Base-by-base conservation (phyloP, 495 filamentous ascomycete species). In the Astrothelium macrocarpum region DNA sequence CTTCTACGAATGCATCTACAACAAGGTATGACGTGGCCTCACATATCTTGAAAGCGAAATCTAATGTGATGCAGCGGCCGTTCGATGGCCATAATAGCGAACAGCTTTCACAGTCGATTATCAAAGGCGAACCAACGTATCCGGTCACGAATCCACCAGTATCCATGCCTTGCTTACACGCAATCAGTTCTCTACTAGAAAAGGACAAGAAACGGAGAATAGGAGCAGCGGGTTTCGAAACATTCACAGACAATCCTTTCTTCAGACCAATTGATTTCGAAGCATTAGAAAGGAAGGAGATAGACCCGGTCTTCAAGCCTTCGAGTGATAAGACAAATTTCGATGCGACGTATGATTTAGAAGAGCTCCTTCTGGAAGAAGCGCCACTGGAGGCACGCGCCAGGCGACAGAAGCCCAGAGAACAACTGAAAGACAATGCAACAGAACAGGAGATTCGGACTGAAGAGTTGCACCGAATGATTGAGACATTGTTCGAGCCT, bases 1-100 rank as follows among this genome's bases (percentile, higher is more conserved):
- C 1, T 96, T 97, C 74, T 98, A 96, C 75, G 94, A 98, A 76
- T 97, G 94, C 81, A 96, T 98, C 58, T 98, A 97, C 77, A 97
- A 94, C 76, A 97, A 95, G 86, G 92, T 93, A 77, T 59, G 82
- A 71, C 43, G 5, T 2, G 10, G 32, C 20, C 58, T 14, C 16
- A 7, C 25, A 12, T 5, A 58, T 0, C n/a, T 60, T 11, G 0
- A 53, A 20, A 36, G 36, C 32, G 62, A 46, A 31, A 53, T 76
- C 81, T 68, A 81, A 67, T 36, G 2, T 31, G 26, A 20, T 39
- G 20, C 64, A 88, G 94, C 84, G 94, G 70, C 94, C 94, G 11
- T 98, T 97, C 66, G 87, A 94, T 69, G 91, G 90, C 29, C 90
- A 88, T 68, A 90, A 85, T 39, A 90, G 95, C 67, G 85, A 91